A percentile compares a stretch with the other conserved stretches of the same genome.
Evolutionary conservation across 1,284 basidiomycete species (phyloP).

Genomic region (Ustilago xerochloae): DNA sequence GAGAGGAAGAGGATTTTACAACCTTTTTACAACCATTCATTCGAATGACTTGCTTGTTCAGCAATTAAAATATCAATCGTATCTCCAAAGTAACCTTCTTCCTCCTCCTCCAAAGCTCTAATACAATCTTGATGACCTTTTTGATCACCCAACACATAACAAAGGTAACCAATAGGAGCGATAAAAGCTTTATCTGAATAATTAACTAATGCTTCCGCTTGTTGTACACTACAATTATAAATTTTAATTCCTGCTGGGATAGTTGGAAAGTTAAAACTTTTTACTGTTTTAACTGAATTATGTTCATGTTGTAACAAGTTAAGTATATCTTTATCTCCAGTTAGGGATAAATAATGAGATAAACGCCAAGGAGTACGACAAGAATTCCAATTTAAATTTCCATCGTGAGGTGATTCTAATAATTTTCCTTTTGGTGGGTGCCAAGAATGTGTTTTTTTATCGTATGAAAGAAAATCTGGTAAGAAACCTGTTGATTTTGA

Average conservation of each 20-base stretch:
- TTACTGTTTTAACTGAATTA: conserved; percentile 10
- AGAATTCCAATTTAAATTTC: conserved; percentile 61
- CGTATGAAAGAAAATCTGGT: conserved; percentile 54
- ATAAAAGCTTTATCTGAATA: conserved; percentile 63
- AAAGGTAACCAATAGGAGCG: conserved; percentile 55
- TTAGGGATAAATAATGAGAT: conserved; percentile 57
- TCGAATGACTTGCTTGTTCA: conserved; percentile 52
- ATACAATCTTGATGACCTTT: conserved; percentile 40
- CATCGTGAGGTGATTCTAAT: conserved; percentile 58
- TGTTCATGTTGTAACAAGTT: conserved; percentile 54
- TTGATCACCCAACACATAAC: conserved; percentile 51
- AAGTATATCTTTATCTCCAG: conserved; percentile 50
- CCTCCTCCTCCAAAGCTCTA: conserved; percentile 36
- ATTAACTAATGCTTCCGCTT: conserved; percentile 44
- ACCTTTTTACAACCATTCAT: conserved; percentile 51
- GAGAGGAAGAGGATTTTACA: too few relatives aligned
- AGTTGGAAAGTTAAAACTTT: conserved; percentile 42
- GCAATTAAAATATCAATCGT: conserved; percentile 61
- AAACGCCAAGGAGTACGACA: conserved; percentile 63
- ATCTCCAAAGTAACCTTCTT: conserved; percentile 59
- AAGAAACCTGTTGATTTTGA: conserved; percentile 44
- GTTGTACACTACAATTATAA: not conserved
- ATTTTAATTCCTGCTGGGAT: conserved; percentile 54
- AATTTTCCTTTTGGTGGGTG: conserved; percentile 41
- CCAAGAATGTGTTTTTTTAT: conserved; percentile 25